Percentiles rank a stretch among this genome's conserved stretches.
phyloP scores from a whole-genome alignment of 2,329 filamentous ascomycete genomes.

The Dichotomopilus funicola region DNA sequence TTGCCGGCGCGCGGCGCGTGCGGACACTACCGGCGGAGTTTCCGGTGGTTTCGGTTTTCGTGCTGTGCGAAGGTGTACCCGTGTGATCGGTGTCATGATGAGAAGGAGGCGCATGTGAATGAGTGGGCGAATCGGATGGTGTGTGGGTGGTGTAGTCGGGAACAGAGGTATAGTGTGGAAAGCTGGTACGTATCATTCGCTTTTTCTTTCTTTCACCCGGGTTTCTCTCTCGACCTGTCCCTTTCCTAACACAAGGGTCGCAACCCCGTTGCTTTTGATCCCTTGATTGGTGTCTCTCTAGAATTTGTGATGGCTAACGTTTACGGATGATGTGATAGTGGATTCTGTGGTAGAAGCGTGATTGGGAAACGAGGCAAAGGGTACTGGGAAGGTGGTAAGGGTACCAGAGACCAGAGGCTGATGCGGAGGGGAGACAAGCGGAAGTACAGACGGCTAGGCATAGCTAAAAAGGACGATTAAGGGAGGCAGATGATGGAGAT shows the following conservation, averaged over 20 bases:
- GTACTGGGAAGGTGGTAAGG: slow-evolving; percentile 84
- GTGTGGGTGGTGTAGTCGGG: slow-evolving; percentile 71
- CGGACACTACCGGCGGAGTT: slow-evolving; percentile 51
- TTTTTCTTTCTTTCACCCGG: neutral
- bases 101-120: slow-evolving; percentile 60
- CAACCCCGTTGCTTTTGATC: neutral
- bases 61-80: slow-evolving; percentile 53
- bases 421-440: slow-evolving; percentile 74
- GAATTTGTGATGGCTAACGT: neutral
- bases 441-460: slow-evolving; percentile 60
- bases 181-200: slow-evolving; percentile 43
- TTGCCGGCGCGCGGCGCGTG: slow-evolving; percentile 50
- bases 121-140: slow-evolving; percentile 84
- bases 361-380: slow-evolving; percentile 60
- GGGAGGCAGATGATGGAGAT: neutral
- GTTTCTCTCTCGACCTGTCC: neutral
- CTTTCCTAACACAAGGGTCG: too few species aligned
- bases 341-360: slow-evolving; percentile 63
- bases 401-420: slow-evolving; percentile 61
- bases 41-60: slow-evolving; percentile 60
- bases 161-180: slow-evolving; percentile 72
- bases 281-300: neutral
- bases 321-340: slow-evolving; percentile 20
- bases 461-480: slow-evolving; percentile 28
- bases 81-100: slow-evolving; percentile 72